Conservation (phyloP, 192 early-diverging fungal genomes). For the Entomortierella parvispora region DNA sequence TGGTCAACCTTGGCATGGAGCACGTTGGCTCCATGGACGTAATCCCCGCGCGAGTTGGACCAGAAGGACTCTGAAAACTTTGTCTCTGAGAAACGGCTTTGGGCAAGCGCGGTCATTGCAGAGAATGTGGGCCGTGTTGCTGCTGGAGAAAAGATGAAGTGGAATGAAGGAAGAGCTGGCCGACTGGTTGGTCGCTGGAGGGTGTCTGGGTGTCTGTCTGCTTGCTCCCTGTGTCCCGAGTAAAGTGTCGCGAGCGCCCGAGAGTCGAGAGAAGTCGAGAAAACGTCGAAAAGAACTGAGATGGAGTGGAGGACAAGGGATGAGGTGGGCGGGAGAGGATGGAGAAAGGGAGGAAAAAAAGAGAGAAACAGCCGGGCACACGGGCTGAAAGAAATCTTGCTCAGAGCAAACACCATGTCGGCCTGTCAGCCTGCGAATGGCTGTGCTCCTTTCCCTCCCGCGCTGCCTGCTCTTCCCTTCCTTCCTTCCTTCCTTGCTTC, state of each 20-base stretch:
- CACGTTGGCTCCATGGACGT: conserved; percentile 53
- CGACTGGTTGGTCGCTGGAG: too few species aligned
- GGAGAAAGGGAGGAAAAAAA: conserved; percentile 1
- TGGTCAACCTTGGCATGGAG: conserved; percentile 65
- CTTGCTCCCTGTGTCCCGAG: too few species aligned
- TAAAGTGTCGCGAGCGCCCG: too few species aligned
- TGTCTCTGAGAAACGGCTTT: conserved; percentile 41
- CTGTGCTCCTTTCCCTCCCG: neutral
- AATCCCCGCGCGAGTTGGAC: conserved; percentile 57
- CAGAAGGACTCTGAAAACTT: conserved; percentile 54
- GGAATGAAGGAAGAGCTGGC: neutral
- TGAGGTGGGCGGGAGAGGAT: neutral
- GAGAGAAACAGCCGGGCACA: too few species aligned
- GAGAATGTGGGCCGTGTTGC: conserved; percentile 5
- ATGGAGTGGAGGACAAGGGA: neutral
- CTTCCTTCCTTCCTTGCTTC: neutral
- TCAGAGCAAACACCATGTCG: too few species aligned
- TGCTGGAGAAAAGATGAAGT: too few species aligned
- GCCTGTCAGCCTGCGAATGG: too few species aligned
- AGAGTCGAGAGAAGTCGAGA: neutral
- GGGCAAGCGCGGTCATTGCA: neutral
- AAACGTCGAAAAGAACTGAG: neutral
- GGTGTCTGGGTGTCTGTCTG: too few species aligned
- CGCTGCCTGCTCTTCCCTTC: neutral
- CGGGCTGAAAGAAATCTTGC: too few species aligned